Percentiles rank a stretch among this genome's conserved stretches.
These are phyloP conservation scores for Boletellus deceptivus DNA, from an alignment of 1,284 basidiomycete genomes.

Conservation along the genomic window DNA sequence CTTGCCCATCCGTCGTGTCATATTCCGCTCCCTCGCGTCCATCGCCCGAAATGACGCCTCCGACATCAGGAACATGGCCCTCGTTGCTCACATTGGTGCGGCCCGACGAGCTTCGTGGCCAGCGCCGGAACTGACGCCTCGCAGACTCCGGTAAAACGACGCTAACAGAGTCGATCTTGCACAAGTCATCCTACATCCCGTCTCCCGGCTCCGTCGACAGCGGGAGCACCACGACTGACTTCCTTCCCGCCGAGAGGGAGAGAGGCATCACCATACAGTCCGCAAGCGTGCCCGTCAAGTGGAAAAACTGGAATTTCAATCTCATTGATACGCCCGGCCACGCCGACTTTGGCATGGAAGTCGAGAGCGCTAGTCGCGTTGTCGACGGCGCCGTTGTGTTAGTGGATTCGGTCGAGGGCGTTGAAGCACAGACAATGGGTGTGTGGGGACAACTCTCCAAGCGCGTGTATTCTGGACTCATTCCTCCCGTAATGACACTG, in stretches of 20 bases:
- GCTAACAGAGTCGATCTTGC: constrained; percentile 83
- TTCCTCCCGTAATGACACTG: neutral
- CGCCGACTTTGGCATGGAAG: constrained; percentile 93
- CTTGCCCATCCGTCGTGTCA: neutral
- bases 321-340: constrained; percentile 91
- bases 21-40: constrained; percentile 23
- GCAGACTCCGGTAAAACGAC: constrained; percentile 91
- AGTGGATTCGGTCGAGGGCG: constrained; percentile 88
- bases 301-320: constrained; percentile 82
- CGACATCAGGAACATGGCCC: constrained; percentile 70
- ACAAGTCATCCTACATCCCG: constrained; percentile 72
- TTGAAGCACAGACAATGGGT: constrained; percentile 86
- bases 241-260: constrained; percentile 85
- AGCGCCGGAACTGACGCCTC: constrained; percentile 15
- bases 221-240: constrained; percentile 89
- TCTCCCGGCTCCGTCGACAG: constrained; percentile 81
- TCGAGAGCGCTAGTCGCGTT: constrained; percentile 87
- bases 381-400: constrained; percentile 87
- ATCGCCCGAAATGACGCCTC: constrained; percentile 29
- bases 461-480: constrained; percentile 42
- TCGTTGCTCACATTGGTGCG: constrained; percentile 82
- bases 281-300: constrained; percentile 87
- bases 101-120: neutral
- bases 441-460: constrained; percentile 86
- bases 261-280: constrained; percentile 91